A percentile compares a stretch with the other conserved stretches of the same genome.
Evolutionary conservation across 768 basidiomycete genomes (phyloP).

Genomic region (Mycena kentingensis): DNA sequence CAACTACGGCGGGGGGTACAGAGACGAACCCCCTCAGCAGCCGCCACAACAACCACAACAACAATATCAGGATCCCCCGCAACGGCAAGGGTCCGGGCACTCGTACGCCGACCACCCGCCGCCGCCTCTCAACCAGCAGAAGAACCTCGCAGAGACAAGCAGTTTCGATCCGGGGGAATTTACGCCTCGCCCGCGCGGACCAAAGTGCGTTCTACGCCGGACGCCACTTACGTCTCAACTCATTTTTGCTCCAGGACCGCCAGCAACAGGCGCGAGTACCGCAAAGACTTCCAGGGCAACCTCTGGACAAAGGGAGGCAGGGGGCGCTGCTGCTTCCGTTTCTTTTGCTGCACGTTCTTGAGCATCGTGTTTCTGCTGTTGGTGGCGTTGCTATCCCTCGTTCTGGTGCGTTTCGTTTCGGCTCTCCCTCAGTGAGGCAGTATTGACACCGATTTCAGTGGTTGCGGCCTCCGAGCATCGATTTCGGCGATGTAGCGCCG

Average conservation of each 20-base stretch:
- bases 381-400: constrained; percentile 65
- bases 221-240: constrained; percentile 9
- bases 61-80: constrained; percentile 2
- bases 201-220: constrained; percentile 26
- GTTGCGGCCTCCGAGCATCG: constrained; percentile 72
- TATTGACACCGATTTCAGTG: constrained; percentile 48
- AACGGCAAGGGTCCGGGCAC: constrained; percentile 13
- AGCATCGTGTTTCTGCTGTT: constrained; percentile 63
- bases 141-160: constrained; percentile 32
- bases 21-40: constrained; percentile 37
- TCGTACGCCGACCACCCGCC: constrained; percentile 1
- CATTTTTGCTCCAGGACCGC: constrained; percentile 32
- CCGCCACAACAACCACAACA: constrained; percentile 15
- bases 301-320: constrained; percentile 73
- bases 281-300: constrained; percentile 59
- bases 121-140: constrained; percentile 14
- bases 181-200: constrained; percentile 34
- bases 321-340: constrained; percentile 61
- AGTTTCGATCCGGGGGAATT: constrained; percentile 48
- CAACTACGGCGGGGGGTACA: constrained; percentile 38
- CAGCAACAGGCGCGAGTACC: constrained; percentile 51
- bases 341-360: constrained; percentile 78
- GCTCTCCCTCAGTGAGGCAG: neutral
- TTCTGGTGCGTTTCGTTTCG: constrained; percentile 51
- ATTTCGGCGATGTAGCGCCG: constrained; percentile 52